Evolutionary conservation across 331 rosid genomes (phyloP).

Genomic region (Malus hybrid): DNA sequence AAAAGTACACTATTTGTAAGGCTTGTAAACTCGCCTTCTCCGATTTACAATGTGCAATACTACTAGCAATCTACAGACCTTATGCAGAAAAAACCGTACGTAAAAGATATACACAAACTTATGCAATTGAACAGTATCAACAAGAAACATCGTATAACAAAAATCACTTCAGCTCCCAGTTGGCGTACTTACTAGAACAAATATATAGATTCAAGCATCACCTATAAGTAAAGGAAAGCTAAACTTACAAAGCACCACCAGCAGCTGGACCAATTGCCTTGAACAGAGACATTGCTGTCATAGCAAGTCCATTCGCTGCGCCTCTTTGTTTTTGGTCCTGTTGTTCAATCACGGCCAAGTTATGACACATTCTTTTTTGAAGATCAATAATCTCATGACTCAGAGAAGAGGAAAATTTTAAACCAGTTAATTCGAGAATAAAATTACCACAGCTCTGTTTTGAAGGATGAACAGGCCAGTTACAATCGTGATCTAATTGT

Average conservation of each 20-base stretch:
- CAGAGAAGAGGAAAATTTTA: not conserved
- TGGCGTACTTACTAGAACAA: not conserved
- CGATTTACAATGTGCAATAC: not conserved
- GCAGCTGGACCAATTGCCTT: slow-evolving; percentile 68
- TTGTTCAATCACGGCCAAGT: not conserved
- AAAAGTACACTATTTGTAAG: not conserved
- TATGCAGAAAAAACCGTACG: not conserved
- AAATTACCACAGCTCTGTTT: slow-evolving; percentile 72
- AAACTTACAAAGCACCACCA: slow-evolving; percentile 63
- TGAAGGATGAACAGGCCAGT: slow-evolving; percentile 70
- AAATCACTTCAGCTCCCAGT: not conserved
- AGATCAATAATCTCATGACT: not conserved
- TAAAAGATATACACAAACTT: not conserved
- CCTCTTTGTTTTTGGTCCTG: slow-evolving; percentile 83
- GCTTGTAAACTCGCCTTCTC: not conserved
- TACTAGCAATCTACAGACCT: not conserved
- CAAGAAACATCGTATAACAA: not conserved
- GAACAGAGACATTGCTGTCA: slow-evolving; percentile 66
- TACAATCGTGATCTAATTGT: slow-evolving; percentile 42
- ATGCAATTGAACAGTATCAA: not conserved
- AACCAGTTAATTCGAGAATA: slow-evolving; percentile 1
- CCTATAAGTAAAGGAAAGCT: not conserved
- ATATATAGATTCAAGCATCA: not conserved
- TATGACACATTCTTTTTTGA: not conserved
- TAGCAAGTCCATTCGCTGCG: slow-evolving; percentile 72